A percentile compares a stretch with the other conserved stretches of the same genome.
phyloP scores from a whole-genome alignment of 768 basidiomycete species.

The Amanita muscaria region DNA sequence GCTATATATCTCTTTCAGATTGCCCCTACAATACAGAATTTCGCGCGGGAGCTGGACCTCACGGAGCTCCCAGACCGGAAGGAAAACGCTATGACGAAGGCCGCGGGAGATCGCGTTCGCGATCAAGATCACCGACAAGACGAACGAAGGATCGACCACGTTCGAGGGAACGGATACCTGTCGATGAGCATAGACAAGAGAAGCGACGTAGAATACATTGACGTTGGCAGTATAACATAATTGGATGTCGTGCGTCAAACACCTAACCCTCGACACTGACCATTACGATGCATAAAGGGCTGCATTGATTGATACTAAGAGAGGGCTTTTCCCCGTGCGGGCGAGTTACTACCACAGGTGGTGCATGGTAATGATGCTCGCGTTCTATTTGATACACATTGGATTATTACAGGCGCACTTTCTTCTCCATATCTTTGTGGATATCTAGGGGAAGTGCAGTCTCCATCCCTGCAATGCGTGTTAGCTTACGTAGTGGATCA shows the following conservation, averaged over 20 bases:
- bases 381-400: background rate
- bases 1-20: conserved; percentile 22
- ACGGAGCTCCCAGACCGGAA: conserved; percentile 6
- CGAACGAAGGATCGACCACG: conserved; percentile 13
- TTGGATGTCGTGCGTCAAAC: no score
- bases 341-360: conserved; percentile 17
- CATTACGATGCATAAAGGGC: no score
- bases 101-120: conserved; percentile 20
- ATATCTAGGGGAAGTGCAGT: conserved; percentile 40
- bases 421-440: conserved; percentile 63
- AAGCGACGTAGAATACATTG: conserved; percentile 3
- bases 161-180: conserved; percentile 6
- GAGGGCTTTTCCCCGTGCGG: conserved; percentile 31
- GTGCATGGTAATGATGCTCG: conserved; percentile 15
- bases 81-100: conserved; percentile 19
- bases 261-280: no score
- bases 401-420: conserved; percentile 31
- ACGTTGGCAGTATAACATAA: no score
- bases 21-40: conserved; percentile 40
- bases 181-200: conserved; percentile 11
- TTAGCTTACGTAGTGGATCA: conserved; percentile 1
- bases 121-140: conserved; percentile 23
- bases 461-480: conserved; percentile 41
- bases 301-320: no score
- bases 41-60: background rate